phyloP scores from a whole-genome alignment of 768 basidiomycete genomes.

The Punctularia strigosozonata region DNA sequence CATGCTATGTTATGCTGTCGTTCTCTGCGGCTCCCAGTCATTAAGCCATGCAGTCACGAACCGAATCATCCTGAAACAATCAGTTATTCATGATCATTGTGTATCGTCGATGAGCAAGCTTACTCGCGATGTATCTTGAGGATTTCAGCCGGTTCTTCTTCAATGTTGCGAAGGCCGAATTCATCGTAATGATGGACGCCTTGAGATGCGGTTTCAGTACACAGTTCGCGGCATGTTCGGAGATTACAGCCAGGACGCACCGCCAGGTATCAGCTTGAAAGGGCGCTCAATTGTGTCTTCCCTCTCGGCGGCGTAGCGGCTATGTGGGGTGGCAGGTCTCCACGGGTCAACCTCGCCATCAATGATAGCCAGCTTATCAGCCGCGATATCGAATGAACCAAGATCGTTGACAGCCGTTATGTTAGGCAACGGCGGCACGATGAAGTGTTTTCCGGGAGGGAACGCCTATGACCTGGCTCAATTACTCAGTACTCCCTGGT shows the following conservation, averaged over 20 bases:
- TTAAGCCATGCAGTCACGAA: conserved; percentile 74
- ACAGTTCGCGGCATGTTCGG: too few species aligned
- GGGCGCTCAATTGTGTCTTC: conserved; percentile 64
- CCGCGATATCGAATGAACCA: conserved; percentile 76
- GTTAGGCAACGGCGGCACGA: conserved; percentile 64
- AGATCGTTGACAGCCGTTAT: conserved; percentile 72
- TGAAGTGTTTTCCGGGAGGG: conserved; percentile 65
- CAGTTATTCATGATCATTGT: too few species aligned
- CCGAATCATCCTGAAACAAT: conserved; percentile 57
- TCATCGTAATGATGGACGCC: conserved; percentile 72
- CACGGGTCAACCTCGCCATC: conserved; percentile 91
- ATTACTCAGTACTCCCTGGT: conserved; percentile 5
- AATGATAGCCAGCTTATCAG: conserved; percentile 77
- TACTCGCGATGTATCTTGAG: conserved; percentile 69
- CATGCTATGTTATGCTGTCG: too few species aligned
- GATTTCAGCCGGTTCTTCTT: conserved; percentile 67
- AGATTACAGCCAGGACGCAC: not conserved
- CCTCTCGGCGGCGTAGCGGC: conserved; percentile 54
- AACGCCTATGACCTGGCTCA: conserved; percentile 38
- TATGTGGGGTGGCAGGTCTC: conserved; percentile 80
- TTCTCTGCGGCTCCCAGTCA: conserved; percentile 16
- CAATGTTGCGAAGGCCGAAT: conserved; percentile 53
- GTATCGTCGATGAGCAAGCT: too few species aligned
- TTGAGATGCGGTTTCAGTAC: conserved; percentile 15
- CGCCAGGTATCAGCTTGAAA: conserved; percentile 81